Evolutionary conservation across 2,329 filamentous ascomycete genomes (phyloP).

Genomic region (Nothopassalora personata): DNA sequence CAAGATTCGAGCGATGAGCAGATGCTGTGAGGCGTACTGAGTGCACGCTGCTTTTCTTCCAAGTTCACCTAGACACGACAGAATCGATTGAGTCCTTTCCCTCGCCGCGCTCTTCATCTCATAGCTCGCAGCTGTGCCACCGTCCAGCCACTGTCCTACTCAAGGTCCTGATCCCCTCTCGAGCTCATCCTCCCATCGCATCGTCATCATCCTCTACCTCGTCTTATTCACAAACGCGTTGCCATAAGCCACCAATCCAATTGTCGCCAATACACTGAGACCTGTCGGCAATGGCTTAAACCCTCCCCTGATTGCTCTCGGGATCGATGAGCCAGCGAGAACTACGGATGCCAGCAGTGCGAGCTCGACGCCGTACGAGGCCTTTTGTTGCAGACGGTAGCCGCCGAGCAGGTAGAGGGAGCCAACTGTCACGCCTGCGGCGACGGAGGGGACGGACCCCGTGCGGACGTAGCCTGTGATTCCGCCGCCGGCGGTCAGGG

Average conservation of each 20-base stretch:
- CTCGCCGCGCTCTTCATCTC: no score
- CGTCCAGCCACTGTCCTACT: neutral
- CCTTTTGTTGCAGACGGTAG: constrained; percentile 67
- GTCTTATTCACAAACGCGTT: constrained; percentile 49
- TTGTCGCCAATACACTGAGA: constrained; percentile 71
- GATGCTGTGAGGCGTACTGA: neutral
- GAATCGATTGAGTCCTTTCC: neutral
- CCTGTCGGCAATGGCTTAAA: constrained; percentile 76
- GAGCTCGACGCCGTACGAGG: constrained; percentile 80
- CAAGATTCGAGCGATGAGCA: neutral
- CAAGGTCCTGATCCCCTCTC: neutral
- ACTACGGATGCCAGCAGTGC: constrained; percentile 84
- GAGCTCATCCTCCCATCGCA: neutral
- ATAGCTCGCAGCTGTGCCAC: no score
- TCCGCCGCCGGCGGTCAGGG: constrained; percentile 80
- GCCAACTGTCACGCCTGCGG: constrained; percentile 79
- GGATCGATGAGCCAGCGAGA: constrained; percentile 76
- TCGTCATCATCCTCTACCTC: constrained; percentile 2
- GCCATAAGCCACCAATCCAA: constrained; percentile 76
- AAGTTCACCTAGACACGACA: neutral
- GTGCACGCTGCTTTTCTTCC: neutral
- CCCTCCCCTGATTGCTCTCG: constrained; percentile 72
- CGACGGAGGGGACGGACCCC: constrained; percentile 78
- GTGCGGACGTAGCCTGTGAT: constrained; percentile 81
- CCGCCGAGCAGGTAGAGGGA: constrained; percentile 72